Base-by-base conservation (phyloP, 805 yeast species). In the Wickerhamiella shivajii region DNA sequence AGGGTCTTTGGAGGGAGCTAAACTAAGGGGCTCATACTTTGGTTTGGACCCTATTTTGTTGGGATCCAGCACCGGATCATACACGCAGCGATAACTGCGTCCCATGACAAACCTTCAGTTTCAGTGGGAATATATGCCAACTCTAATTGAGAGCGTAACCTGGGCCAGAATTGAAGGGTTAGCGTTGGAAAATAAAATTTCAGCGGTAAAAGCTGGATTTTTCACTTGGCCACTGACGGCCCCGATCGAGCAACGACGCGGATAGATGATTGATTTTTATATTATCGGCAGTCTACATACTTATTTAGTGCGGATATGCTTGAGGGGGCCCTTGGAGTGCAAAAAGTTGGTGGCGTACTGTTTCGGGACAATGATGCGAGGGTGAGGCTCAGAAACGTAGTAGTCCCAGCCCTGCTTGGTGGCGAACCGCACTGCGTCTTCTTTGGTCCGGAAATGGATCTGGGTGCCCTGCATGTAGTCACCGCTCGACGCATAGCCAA, bases 401-500 rank as follows among this genome's bases (percentile, higher is more conserved):
- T 71, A 78, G 44, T 74, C 74, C 87, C 90, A 80, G 17, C 87
- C 93, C 54, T 80, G 87, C 39, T 79, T 75, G 44, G 71, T 68
- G 8, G 92, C 92, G 55, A 80, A 80, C 37, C 68, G 67, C 39
- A 76, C 61, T 22, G 93, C 93, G 25, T 79, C 69, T 30, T 80
- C 87, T 56, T 70, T 74, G 33, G 74, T 61, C 49, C 72, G 77
- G 53, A 80, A 80, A 52, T 73, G 72, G 63, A 80, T 56, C 51
- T 68, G 68, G 6, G 87, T 75, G 12, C 77, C 83, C 59, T 79
- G 69, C 67, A 81, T 75, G 57, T 72, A 74, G 54, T 80, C 93
- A 23, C 78, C 70, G 28, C 77, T 64, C 29, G 79, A 69, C 49
- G 78, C 85, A 63, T 78, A 80, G 17, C 93, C 93, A 56, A 80